phyloP scores from a whole-genome alignment of 257 asterid genomes.

The Solanum clarkiae region DNA sequence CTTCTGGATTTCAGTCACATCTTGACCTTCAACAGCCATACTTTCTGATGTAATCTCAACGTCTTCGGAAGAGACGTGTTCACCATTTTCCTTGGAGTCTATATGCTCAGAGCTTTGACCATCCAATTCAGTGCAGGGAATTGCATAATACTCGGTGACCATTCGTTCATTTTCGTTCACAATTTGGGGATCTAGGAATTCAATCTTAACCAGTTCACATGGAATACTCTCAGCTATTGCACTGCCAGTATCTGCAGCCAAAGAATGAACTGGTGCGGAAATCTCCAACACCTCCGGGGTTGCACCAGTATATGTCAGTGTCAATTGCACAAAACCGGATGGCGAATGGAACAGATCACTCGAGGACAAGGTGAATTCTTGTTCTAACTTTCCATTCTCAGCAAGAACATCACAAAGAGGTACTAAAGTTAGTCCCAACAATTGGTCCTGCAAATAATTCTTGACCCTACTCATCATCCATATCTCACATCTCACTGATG shows the following conservation, averaged over 20 bases:
- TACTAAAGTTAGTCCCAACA: conserved; percentile 81
- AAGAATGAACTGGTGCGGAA: conserved; percentile 25
- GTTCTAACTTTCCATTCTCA: conserved; percentile 56
- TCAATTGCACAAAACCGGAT: conserved; percentile 80
- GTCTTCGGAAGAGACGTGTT: conserved; percentile 23
- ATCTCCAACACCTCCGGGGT: conserved; percentile 62
- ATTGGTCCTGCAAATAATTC: conserved; percentile 87
- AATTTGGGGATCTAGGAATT: conserved; percentile 85
- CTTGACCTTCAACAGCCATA: conserved; percentile 1
- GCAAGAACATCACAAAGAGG: conserved; percentile 69
- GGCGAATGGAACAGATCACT: conserved; percentile 98
- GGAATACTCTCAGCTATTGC: conserved; percentile 24
- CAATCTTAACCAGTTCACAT: conserved; percentile 54
- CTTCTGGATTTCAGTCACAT: conserved; percentile 15
- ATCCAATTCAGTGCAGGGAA: conserved; percentile 42
- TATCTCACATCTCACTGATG: conserved; percentile 84
- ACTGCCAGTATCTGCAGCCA: conserved; percentile 11
- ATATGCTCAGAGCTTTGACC: conserved; percentile 49
- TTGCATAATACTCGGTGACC: conserved; percentile 77
- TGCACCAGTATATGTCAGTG: conserved; percentile 48
- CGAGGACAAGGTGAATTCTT: conserved; percentile 79
- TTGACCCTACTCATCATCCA: conserved; percentile 97
- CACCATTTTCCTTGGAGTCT: conserved; percentile 42
- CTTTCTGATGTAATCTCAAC: conserved; percentile 22
- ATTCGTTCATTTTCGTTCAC: conserved; percentile 66